Percentiles rank a stretch among this genome's conserved stretches.
Conservation (phyloP, 2,329 filamentous ascomycete genomes). For the Fusarium sublunatum region DNA sequence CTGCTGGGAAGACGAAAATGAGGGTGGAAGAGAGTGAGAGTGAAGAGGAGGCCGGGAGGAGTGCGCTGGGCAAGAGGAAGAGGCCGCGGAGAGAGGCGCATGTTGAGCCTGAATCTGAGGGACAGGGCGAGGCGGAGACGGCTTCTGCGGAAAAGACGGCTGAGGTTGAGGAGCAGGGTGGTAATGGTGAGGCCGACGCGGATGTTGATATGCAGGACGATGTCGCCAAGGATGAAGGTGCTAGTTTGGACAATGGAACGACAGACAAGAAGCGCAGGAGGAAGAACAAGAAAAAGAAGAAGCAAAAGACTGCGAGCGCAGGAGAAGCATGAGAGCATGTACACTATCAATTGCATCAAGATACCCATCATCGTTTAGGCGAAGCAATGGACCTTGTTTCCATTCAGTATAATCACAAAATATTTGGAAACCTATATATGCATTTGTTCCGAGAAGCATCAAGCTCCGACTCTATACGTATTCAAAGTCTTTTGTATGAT, state of each 20-base stretch:
- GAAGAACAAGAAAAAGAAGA: conserved; percentile 47
- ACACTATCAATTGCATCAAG: conserved; percentile 2
- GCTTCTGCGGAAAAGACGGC: neutral
- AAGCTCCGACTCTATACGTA: neutral
- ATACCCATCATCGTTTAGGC: conserved; percentile 18
- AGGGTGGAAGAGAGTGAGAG: conserved; percentile 49
- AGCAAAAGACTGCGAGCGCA: conserved; percentile 40
- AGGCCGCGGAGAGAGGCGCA: conserved; percentile 41
- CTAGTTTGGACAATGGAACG: neutral
- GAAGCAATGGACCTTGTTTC: neutral
- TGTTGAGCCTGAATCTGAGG: conserved; percentile 1
- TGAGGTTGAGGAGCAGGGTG: conserved; percentile 1
- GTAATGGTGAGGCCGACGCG: conserved; percentile 24
- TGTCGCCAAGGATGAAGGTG: conserved; percentile 28
- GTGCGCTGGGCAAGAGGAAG: conserved; percentile 54
- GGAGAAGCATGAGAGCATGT: conserved; percentile 11
- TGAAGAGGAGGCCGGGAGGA: conserved; percentile 53
- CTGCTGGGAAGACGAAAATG: conserved; percentile 16
- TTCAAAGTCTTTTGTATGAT: conserved; percentile 4
- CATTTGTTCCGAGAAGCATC: conserved; percentile 6
- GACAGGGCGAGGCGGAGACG: neutral
- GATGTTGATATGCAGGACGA: conserved; percentile 40
- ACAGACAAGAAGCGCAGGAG: conserved; percentile 38
- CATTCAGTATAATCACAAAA: neutral
- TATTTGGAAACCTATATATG: neutral